These are phyloP conservation scores for Omphalotus guepiniiformis DNA, from an alignment of 768 basidiomycete genomes.

Conservation along the genomic window DNA sequence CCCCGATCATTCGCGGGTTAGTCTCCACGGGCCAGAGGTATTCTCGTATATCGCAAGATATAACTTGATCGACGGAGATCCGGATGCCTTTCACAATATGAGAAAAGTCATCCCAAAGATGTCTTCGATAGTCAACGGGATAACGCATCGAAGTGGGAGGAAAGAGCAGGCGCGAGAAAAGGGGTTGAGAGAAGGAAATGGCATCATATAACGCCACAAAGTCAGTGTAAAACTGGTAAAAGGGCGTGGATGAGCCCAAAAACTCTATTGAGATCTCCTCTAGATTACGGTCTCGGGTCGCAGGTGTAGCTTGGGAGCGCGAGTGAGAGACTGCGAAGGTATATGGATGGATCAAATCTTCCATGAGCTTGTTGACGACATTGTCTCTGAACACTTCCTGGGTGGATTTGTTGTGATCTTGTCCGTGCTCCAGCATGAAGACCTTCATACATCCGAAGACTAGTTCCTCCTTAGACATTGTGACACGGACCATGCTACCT, in stretches of 20 bases:
- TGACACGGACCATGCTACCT: conserved; percentile 9
- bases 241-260: conserved; percentile 68
- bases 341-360: conserved; percentile 53
- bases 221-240: conserved; percentile 93
- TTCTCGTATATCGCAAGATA: conserved; percentile 49
- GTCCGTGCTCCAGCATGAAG: conserved; percentile 93
- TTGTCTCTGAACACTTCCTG: conserved; percentile 82
- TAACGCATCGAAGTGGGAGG: conserved; percentile 76
- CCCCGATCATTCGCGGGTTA: conserved; percentile 54
- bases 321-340: conserved; percentile 27
- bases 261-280: conserved; percentile 54
- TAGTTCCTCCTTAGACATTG: conserved; percentile 48
- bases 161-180: conserved; percentile 73
- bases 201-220: conserved; percentile 88
- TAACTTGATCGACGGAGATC: conserved; percentile 44
- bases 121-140: conserved; percentile 76
- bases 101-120: conserved; percentile 77
- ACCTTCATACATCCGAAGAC: conserved; percentile 87
- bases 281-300: conserved; percentile 28
- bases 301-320: conserved; percentile 12
- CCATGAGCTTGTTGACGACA: conserved; percentile 56
- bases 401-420: conserved; percentile 26
- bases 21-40: conserved; percentile 72
- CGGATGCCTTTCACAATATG: conserved; percentile 62
- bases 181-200: conserved; percentile 78